Percentiles rank a stretch among this genome's conserved stretches.
phyloP scores from a whole-genome alignment of 179 eudicot genomes.

The Corrigiola litoralis region DNA sequence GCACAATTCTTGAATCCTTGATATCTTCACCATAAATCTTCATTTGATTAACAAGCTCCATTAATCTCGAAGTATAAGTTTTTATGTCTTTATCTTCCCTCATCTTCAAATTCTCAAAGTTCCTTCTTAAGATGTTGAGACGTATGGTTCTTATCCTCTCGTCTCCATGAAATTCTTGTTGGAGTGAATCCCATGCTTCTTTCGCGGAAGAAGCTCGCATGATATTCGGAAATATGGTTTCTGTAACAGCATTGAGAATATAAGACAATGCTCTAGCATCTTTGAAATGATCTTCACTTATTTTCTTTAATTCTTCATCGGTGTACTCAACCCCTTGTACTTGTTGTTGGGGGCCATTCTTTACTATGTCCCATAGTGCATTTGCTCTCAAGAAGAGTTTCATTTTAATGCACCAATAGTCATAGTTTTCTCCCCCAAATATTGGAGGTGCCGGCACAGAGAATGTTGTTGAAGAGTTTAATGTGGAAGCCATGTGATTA shows the following conservation, averaged over 20 bases:
- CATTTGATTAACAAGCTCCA: too few species aligned
- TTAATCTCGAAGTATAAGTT: conserved; percentile 1
- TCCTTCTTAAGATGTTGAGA: conserved; percentile 4
- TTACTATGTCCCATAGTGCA: background rate
- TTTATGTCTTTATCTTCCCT: background rate
- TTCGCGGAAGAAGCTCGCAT: conserved; percentile 1
- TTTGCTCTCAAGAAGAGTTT: background rate
- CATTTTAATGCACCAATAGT: background rate
- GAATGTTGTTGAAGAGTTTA: background rate
- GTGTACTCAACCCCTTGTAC: too few species aligned
- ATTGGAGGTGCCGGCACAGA: background rate
- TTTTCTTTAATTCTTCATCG: background rate
- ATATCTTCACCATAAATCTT: conserved; percentile 14
- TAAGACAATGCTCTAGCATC: background rate
- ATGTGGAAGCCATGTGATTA: background rate
- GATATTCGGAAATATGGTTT: conserved; percentile 12
- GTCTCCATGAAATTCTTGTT: too few species aligned
- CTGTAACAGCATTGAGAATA: too few species aligned
- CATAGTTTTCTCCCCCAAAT: background rate
- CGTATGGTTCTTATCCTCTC: too few species aligned
- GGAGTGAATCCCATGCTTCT: too few species aligned
- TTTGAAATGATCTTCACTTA: background rate
- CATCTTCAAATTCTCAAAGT: conserved; percentile 18
- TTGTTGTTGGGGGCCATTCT: background rate
- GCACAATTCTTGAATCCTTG: too few species aligned